Evolutionary conservation across 2,329 filamentous ascomycete genomes (phyloP).

Genomic region (Sporothrix euskadiensis): DNA sequence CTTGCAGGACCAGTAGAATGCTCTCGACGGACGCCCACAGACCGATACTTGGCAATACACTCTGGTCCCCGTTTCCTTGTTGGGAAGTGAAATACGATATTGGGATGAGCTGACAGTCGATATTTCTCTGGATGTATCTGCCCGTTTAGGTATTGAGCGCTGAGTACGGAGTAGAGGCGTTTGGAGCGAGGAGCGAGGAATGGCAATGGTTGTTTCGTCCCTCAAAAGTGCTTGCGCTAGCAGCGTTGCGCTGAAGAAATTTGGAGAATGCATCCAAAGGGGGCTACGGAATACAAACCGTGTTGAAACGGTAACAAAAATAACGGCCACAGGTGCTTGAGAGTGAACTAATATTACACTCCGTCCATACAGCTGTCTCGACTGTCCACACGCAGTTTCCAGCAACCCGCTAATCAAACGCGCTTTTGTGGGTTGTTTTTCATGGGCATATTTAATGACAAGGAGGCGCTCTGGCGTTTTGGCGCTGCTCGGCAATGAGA

Average conservation of each 20-base stretch:
- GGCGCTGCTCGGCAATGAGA: background rate
- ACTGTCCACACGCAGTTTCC: background rate
- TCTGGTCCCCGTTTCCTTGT: background rate
- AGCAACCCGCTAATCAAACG: background rate
- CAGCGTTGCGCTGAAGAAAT: background rate
- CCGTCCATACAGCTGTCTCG: background rate
- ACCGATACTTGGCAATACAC: constrained; percentile 1
- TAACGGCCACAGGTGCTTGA: background rate
- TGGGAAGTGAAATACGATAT: constrained; percentile 10
- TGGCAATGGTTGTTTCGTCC: background rate
- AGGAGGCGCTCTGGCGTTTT: background rate
- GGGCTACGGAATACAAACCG: background rate
- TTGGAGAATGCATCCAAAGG: background rate
- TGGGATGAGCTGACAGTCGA: background rate
- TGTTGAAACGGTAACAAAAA: background rate
- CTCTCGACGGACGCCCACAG: no score
- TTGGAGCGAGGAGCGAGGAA: background rate
- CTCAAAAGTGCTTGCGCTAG: background rate
- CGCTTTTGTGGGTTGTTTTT: background rate
- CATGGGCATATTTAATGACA: background rate
- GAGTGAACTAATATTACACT: background rate
- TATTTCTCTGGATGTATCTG: background rate
- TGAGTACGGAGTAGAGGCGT: background rate
- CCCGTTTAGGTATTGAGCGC: background rate
- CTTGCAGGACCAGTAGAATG: background rate